Base-by-base conservation (phyloP, 2,329 filamentous ascomycete species). In the Alternaria gaisen region DNA sequence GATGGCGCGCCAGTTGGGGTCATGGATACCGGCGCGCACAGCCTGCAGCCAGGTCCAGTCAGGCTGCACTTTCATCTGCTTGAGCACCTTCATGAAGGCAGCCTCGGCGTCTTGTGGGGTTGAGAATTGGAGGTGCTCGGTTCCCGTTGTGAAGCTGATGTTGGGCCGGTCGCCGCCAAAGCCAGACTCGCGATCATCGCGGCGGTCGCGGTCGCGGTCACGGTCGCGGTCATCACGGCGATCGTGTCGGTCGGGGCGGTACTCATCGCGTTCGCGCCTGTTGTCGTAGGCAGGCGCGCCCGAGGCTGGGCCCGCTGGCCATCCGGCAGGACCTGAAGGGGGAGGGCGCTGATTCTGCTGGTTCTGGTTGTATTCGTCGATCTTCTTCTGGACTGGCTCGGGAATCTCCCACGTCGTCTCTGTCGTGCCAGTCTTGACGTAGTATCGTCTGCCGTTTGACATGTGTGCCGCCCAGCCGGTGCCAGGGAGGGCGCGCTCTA, bases 381-480 rank as follows among this genome's bases (percentile, higher is more conserved):
- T 94, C 64, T 91, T 93, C 80, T 92, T 93, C 52, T 70, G 66
- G 26, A 77, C 69, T 61, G 83, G 88, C 56, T 93, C 91, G 57
- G 95, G 95, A 86, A 97, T 94, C 73, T 94, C 91, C 95, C 95
- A 99, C 32, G 91, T 93, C 78, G 93, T 98, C 81, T 93, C 87
- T 80, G 94, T 94, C 44, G 92, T 94, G 79, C 96, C 91, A 34
- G 90, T 91, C 79, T 99, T 95, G 79, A 94, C 94, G 72, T 93
- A 99, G 81, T 99, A 99, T 76, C 94, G 92, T 72, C 90, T 89
- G 47, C 94, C 95, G 66, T 92, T 91, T 64, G 93, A 89, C 22
- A 92, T 40, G 42, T 90, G 26, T 90, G 97, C 93, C 74, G 94
- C 95, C 93, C 94, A 99, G 66, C 92, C 91, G 70, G 95, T 91